Evolutionary conservation across 306 rosid genomes (phyloP).

Genomic region (Sphenostylis stenocarpa): DNA sequence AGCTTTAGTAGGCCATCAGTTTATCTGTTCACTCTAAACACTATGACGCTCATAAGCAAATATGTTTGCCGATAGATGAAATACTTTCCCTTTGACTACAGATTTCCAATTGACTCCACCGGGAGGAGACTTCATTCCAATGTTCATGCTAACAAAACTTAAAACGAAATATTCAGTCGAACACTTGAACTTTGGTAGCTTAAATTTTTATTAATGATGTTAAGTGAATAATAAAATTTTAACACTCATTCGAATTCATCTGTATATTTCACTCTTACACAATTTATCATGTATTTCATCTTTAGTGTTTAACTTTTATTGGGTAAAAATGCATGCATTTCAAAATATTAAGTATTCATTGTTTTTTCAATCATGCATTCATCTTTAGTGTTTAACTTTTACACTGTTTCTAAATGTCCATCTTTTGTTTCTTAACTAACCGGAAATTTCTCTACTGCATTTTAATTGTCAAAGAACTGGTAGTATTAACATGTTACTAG

Average conservation of each 20-base stretch:
- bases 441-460: neutral
- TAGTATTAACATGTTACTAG: neutral
- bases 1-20: neutral
- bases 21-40: neutral
- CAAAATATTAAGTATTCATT: too few relatives aligned
- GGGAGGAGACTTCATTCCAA: neutral
- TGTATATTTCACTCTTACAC: too few relatives aligned
- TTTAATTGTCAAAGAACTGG: neutral
- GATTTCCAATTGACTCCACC: neutral
- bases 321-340: too few relatives aligned
- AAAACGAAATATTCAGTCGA: neutral
- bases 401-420: neutral
- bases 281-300: neutral
- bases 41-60: too few relatives aligned
- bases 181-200: neutral
- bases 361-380: too few relatives aligned
- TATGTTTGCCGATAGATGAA: too few relatives aligned
- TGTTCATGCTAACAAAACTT: neutral
- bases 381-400: too few relatives aligned
- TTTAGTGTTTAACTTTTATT: too few relatives aligned
- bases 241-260: neutral
- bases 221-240: neutral
- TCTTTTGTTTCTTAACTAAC: neutral
- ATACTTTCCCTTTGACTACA: neutral
- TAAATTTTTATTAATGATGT: neutral